Percentiles rank a stretch among this genome's conserved stretches.
Conservation (phyloP, 2,329 filamentous ascomycete species). For the Eutypella sp. region DNA sequence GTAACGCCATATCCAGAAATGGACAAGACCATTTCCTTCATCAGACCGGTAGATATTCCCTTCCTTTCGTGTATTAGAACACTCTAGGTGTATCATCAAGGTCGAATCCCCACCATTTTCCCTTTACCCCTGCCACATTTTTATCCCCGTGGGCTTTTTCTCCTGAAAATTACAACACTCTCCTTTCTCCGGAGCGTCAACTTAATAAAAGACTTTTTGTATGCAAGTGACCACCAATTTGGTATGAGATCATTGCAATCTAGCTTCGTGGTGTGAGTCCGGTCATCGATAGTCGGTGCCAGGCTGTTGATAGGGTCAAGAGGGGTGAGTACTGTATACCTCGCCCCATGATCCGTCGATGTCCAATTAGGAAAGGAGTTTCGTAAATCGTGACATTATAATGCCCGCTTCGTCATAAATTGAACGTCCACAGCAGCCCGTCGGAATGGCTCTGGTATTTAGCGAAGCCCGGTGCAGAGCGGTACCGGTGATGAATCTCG, state of each 20-base stretch:
- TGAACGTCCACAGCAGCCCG: slow-evolving; percentile 10
- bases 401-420: slow-evolving; percentile 2
- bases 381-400: slow-evolving; percentile 1
- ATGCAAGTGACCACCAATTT: background rate
- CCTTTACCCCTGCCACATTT: background rate
- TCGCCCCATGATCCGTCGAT: background rate
- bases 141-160: too few relatives aligned
- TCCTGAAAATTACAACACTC: background rate
- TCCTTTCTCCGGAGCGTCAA: background rate
- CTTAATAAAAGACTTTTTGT: background rate
- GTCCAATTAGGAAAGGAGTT: background rate
- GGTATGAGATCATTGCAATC: background rate
- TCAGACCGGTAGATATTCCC: background rate
- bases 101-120: background rate
- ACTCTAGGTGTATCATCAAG: background rate
- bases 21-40: background rate
- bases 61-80: background rate
- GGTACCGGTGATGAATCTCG: slow-evolving; percentile 15
- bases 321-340: slow-evolving; percentile 4
- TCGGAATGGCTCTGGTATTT: slow-evolving; percentile 8
- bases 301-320: background rate
- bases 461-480: slow-evolving; percentile 13
- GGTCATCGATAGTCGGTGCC: background rate
- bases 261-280: too few relatives aligned
- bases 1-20: background rate